A percentile compares a stretch with the other conserved stretches of the same genome.
These are phyloP conservation scores for Aspergillus sp. DNA, from an alignment of 2,329 filamentous ascomycete genomes.

Conservation along the genomic window DNA sequence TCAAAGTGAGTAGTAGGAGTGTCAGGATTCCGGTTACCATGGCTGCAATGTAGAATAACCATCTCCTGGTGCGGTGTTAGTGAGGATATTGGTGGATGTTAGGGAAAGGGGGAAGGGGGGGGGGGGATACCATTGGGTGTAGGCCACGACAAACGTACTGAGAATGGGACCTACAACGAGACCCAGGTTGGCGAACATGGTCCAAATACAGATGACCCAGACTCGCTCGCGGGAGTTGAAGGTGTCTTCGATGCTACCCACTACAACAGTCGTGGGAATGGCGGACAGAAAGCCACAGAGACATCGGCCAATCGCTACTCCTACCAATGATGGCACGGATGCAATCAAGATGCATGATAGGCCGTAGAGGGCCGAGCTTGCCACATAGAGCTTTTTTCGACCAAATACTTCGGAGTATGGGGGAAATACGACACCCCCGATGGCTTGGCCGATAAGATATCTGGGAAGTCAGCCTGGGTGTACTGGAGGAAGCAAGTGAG, in stretches of 20 bases:
- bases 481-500: neutral
- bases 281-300: constrained; percentile 50
- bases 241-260: constrained; percentile 54
- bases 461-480: constrained; percentile 15
- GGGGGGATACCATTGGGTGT: constrained; percentile 38
- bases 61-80: constrained; percentile 36
- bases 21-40: constrained; percentile 40
- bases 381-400: constrained; percentile 39
- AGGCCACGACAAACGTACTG: constrained; percentile 43
- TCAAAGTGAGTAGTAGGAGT: constrained; percentile 40
- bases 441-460: constrained; percentile 38
- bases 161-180: constrained; percentile 49
- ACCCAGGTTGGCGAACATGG: constrained; percentile 45
- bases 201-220: constrained; percentile 52
- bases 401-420: constrained; percentile 43
- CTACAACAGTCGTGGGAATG: constrained; percentile 50
- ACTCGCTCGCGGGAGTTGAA: constrained; percentile 49
- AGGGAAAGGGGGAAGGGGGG: neutral
- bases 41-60: constrained; percentile 49
- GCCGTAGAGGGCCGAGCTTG: constrained; percentile 31
- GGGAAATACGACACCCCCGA: constrained; percentile 38
- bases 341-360: constrained; percentile 43
- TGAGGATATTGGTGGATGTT: neutral
- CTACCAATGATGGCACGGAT: constrained; percentile 37
- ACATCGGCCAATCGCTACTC: constrained; percentile 46